These are phyloP conservation scores for Pneumocystis carinii DNA, from an alignment of 1,139 yeast species.

Conservation along the genomic window DNA sequence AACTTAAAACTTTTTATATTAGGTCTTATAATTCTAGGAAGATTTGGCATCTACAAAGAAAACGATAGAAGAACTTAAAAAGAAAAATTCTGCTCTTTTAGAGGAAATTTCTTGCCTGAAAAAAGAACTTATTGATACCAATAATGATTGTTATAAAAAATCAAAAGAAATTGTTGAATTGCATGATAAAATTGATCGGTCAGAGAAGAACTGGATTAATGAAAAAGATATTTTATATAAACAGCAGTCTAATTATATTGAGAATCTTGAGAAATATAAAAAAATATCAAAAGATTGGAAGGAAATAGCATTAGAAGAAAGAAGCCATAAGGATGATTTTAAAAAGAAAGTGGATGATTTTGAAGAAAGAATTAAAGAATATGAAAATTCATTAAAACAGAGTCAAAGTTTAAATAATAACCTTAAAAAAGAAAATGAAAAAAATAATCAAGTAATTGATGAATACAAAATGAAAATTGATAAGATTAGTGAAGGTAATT, in stretches of 20 bases:
- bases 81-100: conserved; percentile 25
- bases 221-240: conserved; percentile 28
- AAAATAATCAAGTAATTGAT: conserved; percentile 14
- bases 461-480: conserved; percentile 22
- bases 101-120: conserved; percentile 30
- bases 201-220: conserved; percentile 31
- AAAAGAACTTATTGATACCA: conserved; percentile 41
- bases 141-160: conserved; percentile 52
- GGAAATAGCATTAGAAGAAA: conserved; percentile 24
- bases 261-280: conserved; percentile 26
- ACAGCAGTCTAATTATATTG: conserved; percentile 17
- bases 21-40: background rate
- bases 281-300: conserved; percentile 30
- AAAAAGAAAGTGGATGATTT: conserved; percentile 32
- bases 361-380: conserved; percentile 26
- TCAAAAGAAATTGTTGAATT: conserved; percentile 35
- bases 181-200: conserved; percentile 34
- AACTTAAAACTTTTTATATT: background rate
- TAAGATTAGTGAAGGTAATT: conserved; percentile 25
- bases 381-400: conserved; percentile 16
- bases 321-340: conserved; percentile 20
- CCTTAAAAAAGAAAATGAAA: conserved; percentile 9
- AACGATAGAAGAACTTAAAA: conserved; percentile 16
- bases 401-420: conserved; percentile 3
- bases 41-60: background rate